Base-by-base conservation (phyloP, 345 rosid genomes). In the Clausena lansium region DNA sequence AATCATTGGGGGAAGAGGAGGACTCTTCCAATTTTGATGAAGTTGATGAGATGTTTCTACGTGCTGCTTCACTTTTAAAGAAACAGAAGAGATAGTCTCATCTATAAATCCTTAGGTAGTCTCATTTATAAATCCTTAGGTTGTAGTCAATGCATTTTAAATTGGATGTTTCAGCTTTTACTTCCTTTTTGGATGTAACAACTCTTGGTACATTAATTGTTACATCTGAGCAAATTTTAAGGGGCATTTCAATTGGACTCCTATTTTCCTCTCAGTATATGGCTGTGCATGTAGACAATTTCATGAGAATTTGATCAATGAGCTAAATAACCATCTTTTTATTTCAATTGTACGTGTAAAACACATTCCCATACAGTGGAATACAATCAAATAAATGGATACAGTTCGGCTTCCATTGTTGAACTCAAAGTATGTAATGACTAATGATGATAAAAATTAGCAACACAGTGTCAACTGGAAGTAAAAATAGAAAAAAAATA, bases 21-120 rank as follows among this genome's bases (percentile, higher is more conserved):
- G 81, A 80, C 52, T 83, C 93, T 14, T 93, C 97, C 7, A 75
- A 88, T 61, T 84, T 90, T 73, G 97, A 94, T 76, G 97, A 94
- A 80, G 95, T 94, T 2, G 97, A 96, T 82, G 83, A 81, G 78
- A 82, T 94, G 87, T 94, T 96, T 88, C 84, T 96, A 32, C 90
- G 89, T 8, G 98, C 99, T 41, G 94, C 97, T 76, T 84, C 88
- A 14, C 93, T 89, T 32, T 81, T 94, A 58, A 91, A 87, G 89
- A 88, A 85, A 83, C 89, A 86, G 82, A 88, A 84, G 83, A 86
- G 84, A 73, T 80, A 78, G 73, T 58, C 22, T 67, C 59, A 75
- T 33, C 25, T 0, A 28, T n/a, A 10, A 27, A 22, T 19, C 13
- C 20, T 4, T 30, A 3, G 35, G 15, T 50, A 78, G 73, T 58